phyloP scores from a whole-genome alignment of 805 yeast species.

The Tetrapisispora iriomotensis region DNA sequence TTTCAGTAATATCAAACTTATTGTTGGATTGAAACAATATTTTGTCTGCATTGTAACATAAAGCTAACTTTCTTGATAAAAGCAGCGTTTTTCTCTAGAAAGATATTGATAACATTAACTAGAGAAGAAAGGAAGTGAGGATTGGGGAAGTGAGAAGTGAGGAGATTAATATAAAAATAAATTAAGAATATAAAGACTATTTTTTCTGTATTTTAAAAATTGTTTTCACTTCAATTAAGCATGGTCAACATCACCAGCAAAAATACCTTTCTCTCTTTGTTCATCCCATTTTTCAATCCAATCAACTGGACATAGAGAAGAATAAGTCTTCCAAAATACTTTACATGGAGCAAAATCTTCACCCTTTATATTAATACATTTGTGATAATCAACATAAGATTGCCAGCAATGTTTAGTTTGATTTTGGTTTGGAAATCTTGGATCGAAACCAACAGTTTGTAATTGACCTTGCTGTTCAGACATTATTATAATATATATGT shows the following conservation, averaged over 20 bases:
- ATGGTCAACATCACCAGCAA: slow-evolving; percentile 31
- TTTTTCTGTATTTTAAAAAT: too few relatives aligned
- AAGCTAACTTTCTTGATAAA: too few relatives aligned
- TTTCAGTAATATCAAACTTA: too few relatives aligned
- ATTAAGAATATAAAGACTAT: neutral
- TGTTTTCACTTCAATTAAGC: too few relatives aligned
- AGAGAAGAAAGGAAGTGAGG: too few relatives aligned
- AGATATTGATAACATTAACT: too few relatives aligned
- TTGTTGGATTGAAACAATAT: too few relatives aligned
- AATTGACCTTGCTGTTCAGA: slow-evolving; percentile 32
- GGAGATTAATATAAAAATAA: neutral
- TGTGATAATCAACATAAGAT: slow-evolving; percentile 94
- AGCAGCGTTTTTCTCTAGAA: too few relatives aligned
- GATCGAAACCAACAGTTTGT: slow-evolving; percentile 69
- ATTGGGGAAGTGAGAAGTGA: neutral
- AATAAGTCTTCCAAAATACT: slow-evolving; percentile 85
- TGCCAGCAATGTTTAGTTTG: slow-evolving; percentile 99
- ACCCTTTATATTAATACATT: slow-evolving; percentile 93
- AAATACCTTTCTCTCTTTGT: slow-evolving; percentile 59
- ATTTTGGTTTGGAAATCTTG: slow-evolving; percentile 94
- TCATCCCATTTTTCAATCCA: slow-evolving; percentile 87
- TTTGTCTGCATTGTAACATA: too few relatives aligned
- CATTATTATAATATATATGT: slow-evolving; percentile 4
- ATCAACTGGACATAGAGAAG: slow-evolving; percentile 73
- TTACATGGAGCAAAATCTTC: slow-evolving; percentile 97